A percentile compares a stretch with the other conserved stretches of the same genome.
These are phyloP conservation scores for Stereum hirsutum DNA, from an alignment of 1,284 basidiomycete species.

Conservation along the genomic window DNA sequence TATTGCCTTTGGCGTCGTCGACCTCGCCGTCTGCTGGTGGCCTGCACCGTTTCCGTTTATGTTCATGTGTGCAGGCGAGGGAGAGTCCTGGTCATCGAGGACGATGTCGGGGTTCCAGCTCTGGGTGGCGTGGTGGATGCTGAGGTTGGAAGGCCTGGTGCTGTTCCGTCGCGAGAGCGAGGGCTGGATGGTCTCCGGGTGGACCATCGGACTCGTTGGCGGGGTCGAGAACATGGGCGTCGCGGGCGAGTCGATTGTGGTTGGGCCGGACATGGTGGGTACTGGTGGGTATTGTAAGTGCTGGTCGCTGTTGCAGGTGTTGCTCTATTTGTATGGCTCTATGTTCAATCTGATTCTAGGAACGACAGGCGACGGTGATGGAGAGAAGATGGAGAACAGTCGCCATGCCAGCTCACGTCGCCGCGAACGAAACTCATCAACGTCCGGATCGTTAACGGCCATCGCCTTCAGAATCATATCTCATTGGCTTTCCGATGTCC, in stretches of 20 bases:
- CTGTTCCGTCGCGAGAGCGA: constrained; percentile 21
- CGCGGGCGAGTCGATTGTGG: constrained; percentile 28
- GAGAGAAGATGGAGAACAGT: no score
- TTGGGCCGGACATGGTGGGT: constrained; percentile 6
- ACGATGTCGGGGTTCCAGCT: constrained; percentile 22
- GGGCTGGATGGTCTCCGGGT: constrained; percentile 21
- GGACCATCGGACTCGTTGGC: constrained; percentile 38
- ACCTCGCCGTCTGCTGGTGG: background rate
- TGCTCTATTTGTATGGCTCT: no score
- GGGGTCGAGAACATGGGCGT: constrained; percentile 54
- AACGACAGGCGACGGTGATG: no score
- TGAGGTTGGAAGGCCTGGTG: constrained; percentile 21
- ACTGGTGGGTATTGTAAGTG: background rate
- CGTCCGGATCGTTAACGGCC: no score
- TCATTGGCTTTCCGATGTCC: no score
- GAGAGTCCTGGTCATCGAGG: constrained; percentile 21
- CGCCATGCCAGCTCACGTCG: no score
- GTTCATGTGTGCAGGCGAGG: no score
- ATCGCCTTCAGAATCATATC: no score
- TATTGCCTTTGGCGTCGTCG: background rate
- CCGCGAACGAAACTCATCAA: no score
- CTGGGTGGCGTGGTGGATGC: constrained; percentile 15
- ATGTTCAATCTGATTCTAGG: no score
- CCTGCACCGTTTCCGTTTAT: constrained; percentile 8
- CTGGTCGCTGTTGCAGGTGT: background rate